Percentiles rank a stretch among this genome's conserved stretches.
Conservation (phyloP, 495 filamentous ascomycete genomes). For the Penicillium mononematosum region DNA sequence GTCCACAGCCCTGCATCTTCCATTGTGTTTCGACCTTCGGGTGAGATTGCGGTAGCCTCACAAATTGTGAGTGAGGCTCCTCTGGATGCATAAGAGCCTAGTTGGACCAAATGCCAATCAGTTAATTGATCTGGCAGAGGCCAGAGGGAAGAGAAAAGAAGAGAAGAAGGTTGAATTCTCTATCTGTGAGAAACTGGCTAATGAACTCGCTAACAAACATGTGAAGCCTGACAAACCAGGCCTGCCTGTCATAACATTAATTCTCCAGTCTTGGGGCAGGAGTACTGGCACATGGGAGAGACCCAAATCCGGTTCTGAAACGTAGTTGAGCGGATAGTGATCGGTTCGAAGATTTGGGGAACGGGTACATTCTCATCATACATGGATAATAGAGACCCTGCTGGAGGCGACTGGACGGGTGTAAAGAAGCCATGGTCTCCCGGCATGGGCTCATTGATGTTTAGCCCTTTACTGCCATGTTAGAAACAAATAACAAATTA, state of each 20-base stretch:
- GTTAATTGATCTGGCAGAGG: too few species aligned
- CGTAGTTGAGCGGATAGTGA: neutral
- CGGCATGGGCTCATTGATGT: neutral
- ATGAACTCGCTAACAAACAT: too few species aligned
- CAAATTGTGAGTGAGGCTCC: slow-evolving; percentile 59
- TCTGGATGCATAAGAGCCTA: slow-evolving; percentile 49
- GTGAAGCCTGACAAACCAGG: too few species aligned
- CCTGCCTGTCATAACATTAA: too few species aligned
- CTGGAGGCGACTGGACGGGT: neutral
- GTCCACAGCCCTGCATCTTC: slow-evolving; percentile 53
- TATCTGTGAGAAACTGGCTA: too few species aligned
- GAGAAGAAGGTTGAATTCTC: too few species aligned
- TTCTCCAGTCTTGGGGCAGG: slow-evolving; percentile 48
- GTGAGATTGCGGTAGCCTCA: slow-evolving; percentile 60
- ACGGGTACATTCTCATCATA: neutral
- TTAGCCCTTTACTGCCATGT: neutral
- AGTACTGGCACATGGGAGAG: slow-evolving; percentile 52
- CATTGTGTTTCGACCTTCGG: slow-evolving; percentile 66
- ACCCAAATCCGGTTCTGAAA: neutral
- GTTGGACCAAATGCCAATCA: slow-evolving; percentile 52
- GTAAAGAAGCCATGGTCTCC: neutral
- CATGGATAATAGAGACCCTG: neutral
- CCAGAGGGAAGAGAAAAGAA: too few species aligned
- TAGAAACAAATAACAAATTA: neutral
- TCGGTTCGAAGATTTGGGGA: neutral